Conservation (phyloP, 164 flowering plant species). For the Vitis rupestris region DNA sequence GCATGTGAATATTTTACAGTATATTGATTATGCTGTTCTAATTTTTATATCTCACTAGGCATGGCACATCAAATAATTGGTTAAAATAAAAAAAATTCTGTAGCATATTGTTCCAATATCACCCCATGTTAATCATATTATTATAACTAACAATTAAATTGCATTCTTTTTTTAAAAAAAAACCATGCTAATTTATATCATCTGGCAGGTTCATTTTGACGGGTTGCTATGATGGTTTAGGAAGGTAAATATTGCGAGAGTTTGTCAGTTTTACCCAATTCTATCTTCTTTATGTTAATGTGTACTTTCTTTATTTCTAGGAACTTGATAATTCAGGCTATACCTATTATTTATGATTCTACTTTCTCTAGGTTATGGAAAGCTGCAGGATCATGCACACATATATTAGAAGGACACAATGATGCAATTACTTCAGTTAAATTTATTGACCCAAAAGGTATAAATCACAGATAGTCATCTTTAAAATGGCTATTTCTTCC, state of each 20-base stretch:
- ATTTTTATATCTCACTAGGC: neutral
- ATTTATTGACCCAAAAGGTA: constrained; percentile 61
- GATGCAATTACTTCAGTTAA: constrained; percentile 72
- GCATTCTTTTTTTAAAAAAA: neutral
- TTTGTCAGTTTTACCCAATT: neutral
- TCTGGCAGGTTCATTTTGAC: constrained; percentile 77
- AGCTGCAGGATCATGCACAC: constrained; percentile 67
- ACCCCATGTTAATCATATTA: no score
- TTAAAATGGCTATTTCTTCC: neutral
- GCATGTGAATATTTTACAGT: constrained; percentile 5
- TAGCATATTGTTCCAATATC: no score
- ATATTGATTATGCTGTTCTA: neutral
- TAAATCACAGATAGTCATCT: neutral
- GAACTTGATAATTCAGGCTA: neutral
- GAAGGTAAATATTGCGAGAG: constrained; percentile 52
- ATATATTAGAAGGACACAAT: constrained; percentile 77
- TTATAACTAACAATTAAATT: no score
- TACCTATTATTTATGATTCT: neutral
- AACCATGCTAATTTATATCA: neutral
- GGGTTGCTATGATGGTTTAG: constrained; percentile 89
- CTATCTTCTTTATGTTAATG: neutral
- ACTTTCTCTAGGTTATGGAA: constrained; percentile 69
- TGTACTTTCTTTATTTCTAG: neutral
- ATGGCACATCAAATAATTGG: neutral
- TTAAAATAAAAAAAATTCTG: no score